Conservation (phyloP, 225 moss, liverwort and hornwort species). For the Asterella californica region DNA sequence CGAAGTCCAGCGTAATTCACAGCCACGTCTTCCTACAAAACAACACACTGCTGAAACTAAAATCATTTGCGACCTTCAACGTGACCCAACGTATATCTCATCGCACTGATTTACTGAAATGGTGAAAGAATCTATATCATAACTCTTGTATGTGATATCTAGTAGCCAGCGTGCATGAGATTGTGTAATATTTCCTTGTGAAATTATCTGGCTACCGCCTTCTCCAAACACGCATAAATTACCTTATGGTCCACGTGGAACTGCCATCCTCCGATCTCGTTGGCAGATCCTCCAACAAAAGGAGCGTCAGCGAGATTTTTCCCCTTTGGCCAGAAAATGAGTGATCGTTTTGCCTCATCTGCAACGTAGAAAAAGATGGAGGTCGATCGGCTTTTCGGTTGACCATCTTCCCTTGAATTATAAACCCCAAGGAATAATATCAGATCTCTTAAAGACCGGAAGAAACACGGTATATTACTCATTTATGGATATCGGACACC, state of each 20-base stretch:
- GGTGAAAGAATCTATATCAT: neutral
- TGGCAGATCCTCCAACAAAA: conserved; percentile 64
- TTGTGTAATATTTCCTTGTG: neutral
- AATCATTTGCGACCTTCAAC: conserved; percentile 15
- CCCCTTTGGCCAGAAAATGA: conserved; percentile 56
- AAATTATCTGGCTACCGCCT: neutral
- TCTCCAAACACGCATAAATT: neutral
- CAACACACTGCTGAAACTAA: neutral
- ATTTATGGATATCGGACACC: neutral
- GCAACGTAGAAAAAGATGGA: conserved; percentile 87
- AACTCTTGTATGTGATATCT: neutral
- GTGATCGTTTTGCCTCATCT: conserved; percentile 59
- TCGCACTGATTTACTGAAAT: neutral
- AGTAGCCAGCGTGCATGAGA: neutral
- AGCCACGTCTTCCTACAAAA: conserved; percentile 42
- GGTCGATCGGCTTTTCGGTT: conserved; percentile 46
- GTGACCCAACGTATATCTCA: neutral
- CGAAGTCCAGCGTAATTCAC: conserved; percentile 73
- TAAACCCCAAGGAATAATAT: neutral
- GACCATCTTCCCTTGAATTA: conserved; percentile 42
- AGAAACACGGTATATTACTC: neutral
- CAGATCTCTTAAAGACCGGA: neutral
- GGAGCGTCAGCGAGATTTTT: conserved; percentile 42
- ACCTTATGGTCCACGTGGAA: conserved; percentile 73
- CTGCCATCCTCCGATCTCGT: conserved; percentile 81